These are phyloP conservation scores for Simmondsia chinensis DNA, from an alignment of 148 eudicot genomes.

Conservation along the genomic window DNA sequence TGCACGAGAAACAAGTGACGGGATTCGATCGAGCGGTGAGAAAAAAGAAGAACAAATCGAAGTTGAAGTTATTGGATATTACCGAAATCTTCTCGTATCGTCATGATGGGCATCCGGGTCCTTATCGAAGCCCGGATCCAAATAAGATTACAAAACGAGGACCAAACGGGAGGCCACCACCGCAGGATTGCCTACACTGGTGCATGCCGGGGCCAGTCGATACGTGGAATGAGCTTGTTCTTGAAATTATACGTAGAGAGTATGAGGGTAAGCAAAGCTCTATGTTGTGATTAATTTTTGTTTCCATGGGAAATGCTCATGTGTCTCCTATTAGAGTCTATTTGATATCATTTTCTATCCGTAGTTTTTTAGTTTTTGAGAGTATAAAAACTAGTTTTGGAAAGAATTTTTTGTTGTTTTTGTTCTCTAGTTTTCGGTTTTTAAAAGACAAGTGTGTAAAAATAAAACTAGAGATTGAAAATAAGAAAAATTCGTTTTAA, in stretches of 20 bases:
- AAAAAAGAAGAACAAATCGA: slow-evolving; percentile 47
- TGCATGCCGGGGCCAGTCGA: slow-evolving; percentile 99
- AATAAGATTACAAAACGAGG: slow-evolving; percentile 74
- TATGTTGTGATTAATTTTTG: slow-evolving; percentile 1
- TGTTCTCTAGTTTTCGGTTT: too few species aligned
- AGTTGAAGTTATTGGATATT: slow-evolving; percentile 68
- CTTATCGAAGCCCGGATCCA: slow-evolving; percentile 53
- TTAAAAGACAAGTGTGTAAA: too few species aligned
- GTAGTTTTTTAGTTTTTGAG: too few species aligned
- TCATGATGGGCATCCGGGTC: slow-evolving; percentile 97
- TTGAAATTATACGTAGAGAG: slow-evolving; percentile 63
- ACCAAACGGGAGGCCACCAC: slow-evolving; percentile 80
- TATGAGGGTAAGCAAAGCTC: slow-evolving; percentile 18
- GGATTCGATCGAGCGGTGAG: slow-evolving; percentile 50
- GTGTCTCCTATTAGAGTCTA: too few species aligned
- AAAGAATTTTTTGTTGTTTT: too few species aligned
- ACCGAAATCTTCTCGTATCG: slow-evolving; percentile 65
- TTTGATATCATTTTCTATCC: too few species aligned
- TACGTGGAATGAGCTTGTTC: slow-evolving; percentile 83
- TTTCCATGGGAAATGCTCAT: background rate
- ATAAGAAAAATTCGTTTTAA: too few species aligned
- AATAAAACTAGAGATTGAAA: too few species aligned
- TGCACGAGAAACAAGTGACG: slow-evolving; percentile 70
- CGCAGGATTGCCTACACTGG: slow-evolving; percentile 98
- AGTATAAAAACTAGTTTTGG: too few species aligned